phyloP scores from a whole-genome alignment of 2,329 filamentous ascomycete species.

The Colletotrichum noveboracense region DNA sequence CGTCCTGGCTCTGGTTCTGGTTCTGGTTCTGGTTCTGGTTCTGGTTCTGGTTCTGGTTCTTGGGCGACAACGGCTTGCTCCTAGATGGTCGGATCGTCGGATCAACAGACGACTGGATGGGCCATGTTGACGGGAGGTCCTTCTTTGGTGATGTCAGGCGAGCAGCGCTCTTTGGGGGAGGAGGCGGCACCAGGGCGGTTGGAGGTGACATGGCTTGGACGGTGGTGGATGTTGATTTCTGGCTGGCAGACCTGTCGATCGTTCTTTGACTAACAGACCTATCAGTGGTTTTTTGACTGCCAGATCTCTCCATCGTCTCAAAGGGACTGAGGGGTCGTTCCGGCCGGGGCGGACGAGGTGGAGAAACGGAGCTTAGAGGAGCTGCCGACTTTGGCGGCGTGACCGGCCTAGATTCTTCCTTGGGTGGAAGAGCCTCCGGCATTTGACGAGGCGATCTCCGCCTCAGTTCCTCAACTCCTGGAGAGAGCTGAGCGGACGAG shows the following conservation, averaged over 20 bases:
- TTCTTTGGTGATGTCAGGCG: slow-evolving; percentile 4
- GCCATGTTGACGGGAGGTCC: slow-evolving; percentile 21
- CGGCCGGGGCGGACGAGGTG: neutral
- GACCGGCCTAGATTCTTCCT: neutral
- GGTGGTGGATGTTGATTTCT: neutral
- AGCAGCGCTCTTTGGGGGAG: slow-evolving; percentile 6
- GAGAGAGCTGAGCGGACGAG: slow-evolving; percentile 56
- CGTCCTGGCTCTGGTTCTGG: slow-evolving; percentile 28
- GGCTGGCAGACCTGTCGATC: slow-evolving; percentile 1
- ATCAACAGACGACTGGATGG: slow-evolving; percentile 35
- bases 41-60: slow-evolving; percentile 10
- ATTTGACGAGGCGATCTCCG: slow-evolving; percentile 55
- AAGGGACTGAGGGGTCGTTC: slow-evolving; percentile 5
- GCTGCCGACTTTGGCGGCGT: neutral
- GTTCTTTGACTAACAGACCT: neutral
- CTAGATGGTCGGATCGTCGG: slow-evolving; percentile 35
- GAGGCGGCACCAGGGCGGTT: neutral
- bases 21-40: slow-evolving; percentile 21
- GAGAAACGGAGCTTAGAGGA: neutral
- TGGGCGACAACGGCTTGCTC: slow-evolving; percentile 30
- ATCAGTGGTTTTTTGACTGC: neutral
- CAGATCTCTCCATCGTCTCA: neutral
- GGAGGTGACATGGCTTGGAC: neutral
- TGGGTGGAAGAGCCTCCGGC: slow-evolving; percentile 15
- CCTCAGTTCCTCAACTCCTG: slow-evolving; percentile 53